Conservation (phyloP, 495 filamentous ascomycete species). For the Podospora didyma region DNA sequence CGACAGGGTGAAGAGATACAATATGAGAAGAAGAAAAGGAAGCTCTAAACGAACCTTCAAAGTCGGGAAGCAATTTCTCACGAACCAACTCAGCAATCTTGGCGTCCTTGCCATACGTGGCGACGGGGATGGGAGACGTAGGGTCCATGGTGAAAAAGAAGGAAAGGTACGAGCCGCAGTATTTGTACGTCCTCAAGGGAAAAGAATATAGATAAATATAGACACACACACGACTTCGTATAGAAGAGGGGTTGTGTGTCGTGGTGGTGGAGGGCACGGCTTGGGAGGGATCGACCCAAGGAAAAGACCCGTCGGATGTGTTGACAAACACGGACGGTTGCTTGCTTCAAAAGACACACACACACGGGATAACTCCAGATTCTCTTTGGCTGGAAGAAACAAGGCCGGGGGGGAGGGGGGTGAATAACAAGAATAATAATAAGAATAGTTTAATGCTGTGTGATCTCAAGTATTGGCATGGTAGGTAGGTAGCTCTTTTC, state of each 20-base stretch:
- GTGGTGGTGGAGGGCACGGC: too few relatives aligned
- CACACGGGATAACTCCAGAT: not conserved
- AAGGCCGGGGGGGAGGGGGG: too few relatives aligned
- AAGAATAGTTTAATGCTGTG: too few relatives aligned
- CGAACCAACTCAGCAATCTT: constrained; percentile 25
- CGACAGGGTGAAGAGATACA: not conserved
- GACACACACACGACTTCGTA: not conserved
- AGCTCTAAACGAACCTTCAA: constrained; percentile 20
- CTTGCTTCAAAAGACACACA: too few relatives aligned
- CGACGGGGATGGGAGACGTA: constrained; percentile 15
- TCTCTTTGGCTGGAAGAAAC: too few relatives aligned
- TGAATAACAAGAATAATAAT: too few relatives aligned
- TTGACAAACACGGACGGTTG: too few relatives aligned
- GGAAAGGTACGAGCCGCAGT: not conserved
- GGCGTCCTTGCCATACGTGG: constrained; percentile 24
- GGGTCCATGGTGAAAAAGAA: not conserved
- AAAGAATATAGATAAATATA: not conserved
- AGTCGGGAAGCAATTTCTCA: constrained; percentile 27
- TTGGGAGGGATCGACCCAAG: too few relatives aligned
- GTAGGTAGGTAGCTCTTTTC: too few relatives aligned
- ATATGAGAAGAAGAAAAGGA: not conserved
- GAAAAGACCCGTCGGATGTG: too few relatives aligned
- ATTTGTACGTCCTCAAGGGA: not conserved
- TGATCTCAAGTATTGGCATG: too few relatives aligned
- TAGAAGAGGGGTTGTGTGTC: too few relatives aligned